Base-by-base conservation (phyloP, 2,329 filamentous ascomycete genomes). In the Alternaria atra region DNA sequence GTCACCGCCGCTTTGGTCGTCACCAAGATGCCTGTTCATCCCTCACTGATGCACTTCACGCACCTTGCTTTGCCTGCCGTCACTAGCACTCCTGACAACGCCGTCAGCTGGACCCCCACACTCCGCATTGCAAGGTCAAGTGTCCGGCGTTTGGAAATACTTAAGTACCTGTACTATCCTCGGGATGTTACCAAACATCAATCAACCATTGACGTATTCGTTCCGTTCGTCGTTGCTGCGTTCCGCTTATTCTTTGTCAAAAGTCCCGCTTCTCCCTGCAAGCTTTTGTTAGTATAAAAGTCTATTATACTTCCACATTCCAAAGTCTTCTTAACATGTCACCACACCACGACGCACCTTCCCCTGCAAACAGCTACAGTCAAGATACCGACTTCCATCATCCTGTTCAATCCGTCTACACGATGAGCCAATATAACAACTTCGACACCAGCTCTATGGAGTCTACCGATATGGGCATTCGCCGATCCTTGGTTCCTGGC, bases 71-170 rank as follows among this genome's bases (percentile, higher is more conserved):
- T 68, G 70, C 67, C 72, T 65, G 60, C 67, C 58, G 66, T 66
- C 57, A 67, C 72, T 70, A 71, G 71, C 66, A 68, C 70, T 67
- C 65, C 65, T 72, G 63, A 71, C 68, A 60, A 66, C 65, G 64
- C 64, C 67, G 74, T 79, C 76, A 79, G 75, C 76, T 77, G 76
- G 63, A 78, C 76, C 76, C 76, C 76, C 76, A 79, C 75, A 73
- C 74, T 54, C 58, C 55, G 55, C 65, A 68, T 67, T 64, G 61
- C 66, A 55, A 58, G 61, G 56, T 57, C 54, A 52, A 57, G 57
- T 52, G 58, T 68, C 71, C 70, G 64, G 65, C 67, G 51, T 71
- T 65, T 68, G 63, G 52, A 37, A 74, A 63, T 77, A 77, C 77
- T 77, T 78, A 79, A 79, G 74, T 73, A 73, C 64, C 70, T 65